Evolutionary conservation across 169 alveolate genomes (phyloP).

Genomic region (Miamiensis avidus): DNA sequence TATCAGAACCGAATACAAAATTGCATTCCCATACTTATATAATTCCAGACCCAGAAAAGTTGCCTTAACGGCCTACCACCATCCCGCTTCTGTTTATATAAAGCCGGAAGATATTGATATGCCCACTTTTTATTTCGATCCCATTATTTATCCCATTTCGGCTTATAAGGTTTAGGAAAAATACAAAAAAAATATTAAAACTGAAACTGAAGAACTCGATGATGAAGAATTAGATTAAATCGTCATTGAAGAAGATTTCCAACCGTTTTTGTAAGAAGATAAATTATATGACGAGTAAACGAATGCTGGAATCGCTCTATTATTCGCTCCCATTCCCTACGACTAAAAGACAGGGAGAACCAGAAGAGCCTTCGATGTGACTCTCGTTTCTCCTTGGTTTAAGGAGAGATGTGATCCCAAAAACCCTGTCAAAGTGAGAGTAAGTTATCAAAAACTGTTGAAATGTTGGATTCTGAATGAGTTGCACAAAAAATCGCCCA

Average conservation of each 20-base stretch:
- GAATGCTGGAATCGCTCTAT: constrained; percentile 82
- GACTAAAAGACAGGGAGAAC: constrained; percentile 96
- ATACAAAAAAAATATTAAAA: constrained; percentile 60
- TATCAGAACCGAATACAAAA: constrained; percentile 98
- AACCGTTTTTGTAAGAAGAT: constrained; percentile 78
- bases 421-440: constrained; percentile 99
- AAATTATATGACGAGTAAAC: constrained; percentile 80
- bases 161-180: constrained; percentile 82
- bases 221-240: constrained; percentile 61
- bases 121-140: constrained; percentile 97
- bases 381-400: constrained; percentile 98
- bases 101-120: constrained; percentile 93
- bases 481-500: constrained; percentile 94
- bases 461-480: constrained; percentile 98
- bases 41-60: constrained; percentile 96
- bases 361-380: constrained; percentile 96
- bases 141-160: constrained; percentile 97
- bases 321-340: constrained; percentile 99
- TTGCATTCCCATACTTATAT: constrained; percentile 99
- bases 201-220: constrained; percentile 48
- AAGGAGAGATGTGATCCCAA: constrained; percentile 96
- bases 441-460: constrained; percentile 96
- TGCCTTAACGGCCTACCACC: constrained; percentile 88
- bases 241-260: constrained; percentile 53
- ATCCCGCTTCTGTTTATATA: constrained; percentile 93